Conservation (phyloP, 169 alveolate species). For the Perkinsus marinus region DNA sequence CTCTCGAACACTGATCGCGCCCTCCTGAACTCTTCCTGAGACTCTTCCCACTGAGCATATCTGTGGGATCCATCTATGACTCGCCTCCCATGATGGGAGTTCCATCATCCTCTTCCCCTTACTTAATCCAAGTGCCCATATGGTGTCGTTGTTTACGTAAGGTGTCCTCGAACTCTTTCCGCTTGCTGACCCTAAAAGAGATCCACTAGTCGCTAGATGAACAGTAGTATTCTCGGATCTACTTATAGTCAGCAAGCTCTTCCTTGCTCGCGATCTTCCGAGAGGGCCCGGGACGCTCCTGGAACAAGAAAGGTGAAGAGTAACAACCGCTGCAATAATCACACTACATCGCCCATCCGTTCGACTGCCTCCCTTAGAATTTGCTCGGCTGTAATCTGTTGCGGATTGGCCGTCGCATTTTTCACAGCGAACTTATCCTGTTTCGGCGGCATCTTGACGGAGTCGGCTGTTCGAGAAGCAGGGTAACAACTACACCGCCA, state of each 20-base stretch:
- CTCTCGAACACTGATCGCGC: slow-evolving; percentile 94
- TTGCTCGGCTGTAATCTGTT: slow-evolving; percentile 97
- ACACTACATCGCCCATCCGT: slow-evolving; percentile 62
- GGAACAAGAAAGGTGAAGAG: neutral
- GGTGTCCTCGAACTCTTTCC: slow-evolving; percentile 90
- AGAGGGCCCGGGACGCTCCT: slow-evolving; percentile 50
- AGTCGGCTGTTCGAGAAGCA: neutral
- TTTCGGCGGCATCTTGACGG: neutral
- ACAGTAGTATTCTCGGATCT: neutral
- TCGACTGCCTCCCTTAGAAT: slow-evolving; percentile 89
- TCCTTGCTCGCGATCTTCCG: slow-evolving; percentile 76
- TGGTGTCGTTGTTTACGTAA: slow-evolving; percentile 83
- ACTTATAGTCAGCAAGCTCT: slow-evolving; percentile 81
- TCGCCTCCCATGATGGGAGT: neutral
- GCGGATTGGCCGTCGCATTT: slow-evolving; percentile 90
- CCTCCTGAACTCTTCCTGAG: slow-evolving; percentile 74
- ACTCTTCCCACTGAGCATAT: slow-evolving; percentile 95
- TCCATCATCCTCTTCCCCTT: neutral
- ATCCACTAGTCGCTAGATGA: neutral
- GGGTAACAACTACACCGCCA: neutral
- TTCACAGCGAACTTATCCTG: slow-evolving; percentile 40
- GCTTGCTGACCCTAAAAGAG: slow-evolving; percentile 51
- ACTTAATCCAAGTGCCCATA: slow-evolving; percentile 86
- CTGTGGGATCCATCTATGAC: too few species aligned
- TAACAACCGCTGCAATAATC: neutral